A percentile compares a stretch with the other conserved stretches of the same genome.
phyloP scores from a whole-genome alignment of 1,139 yeast species.

The Yamadazyma taylorii region DNA sequence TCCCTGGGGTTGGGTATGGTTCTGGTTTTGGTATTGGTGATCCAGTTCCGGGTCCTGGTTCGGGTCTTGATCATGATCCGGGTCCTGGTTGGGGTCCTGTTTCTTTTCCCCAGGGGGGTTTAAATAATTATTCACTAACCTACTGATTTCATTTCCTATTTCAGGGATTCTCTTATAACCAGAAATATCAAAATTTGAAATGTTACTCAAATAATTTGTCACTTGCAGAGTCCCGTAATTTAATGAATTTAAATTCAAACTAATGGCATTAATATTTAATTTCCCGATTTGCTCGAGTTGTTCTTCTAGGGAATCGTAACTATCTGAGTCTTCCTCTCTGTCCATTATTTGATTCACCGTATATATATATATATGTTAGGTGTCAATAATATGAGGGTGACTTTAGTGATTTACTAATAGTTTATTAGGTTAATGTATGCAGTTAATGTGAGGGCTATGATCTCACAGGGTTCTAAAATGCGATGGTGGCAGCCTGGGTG shows the following conservation, averaged over 20 bases:
- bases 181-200: conserved; percentile 9
- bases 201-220: conserved; percentile 7
- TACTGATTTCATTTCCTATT: conserved; percentile 13
- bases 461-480: too few relatives aligned
- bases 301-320: conserved; percentile 15
- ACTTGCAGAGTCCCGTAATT: conserved; percentile 5
- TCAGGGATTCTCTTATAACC: conserved; percentile 10
- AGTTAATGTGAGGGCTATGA: too few relatives aligned
- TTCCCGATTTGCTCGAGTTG: conserved; percentile 18
- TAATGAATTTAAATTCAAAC: conserved; percentile 5
- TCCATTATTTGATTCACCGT: background rate
- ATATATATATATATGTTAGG: background rate
- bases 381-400: background rate
- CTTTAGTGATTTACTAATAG: too few relatives aligned
- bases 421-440: too few relatives aligned
- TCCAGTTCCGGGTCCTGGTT: background rate
- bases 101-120: background rate
- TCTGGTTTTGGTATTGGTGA: background rate
- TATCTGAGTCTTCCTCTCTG: conserved; percentile 8
- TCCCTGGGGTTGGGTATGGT: too few relatives aligned
- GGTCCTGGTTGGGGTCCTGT: too few relatives aligned
- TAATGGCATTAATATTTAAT: conserved; percentile 8
- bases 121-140: conserved; percentile 10
- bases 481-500: too few relatives aligned
- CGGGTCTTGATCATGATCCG: too few relatives aligned